A percentile compares a stretch with the other conserved stretches of the same genome.
These are phyloP conservation scores for Eimeria sp. DNA, from an alignment of 169 alveolate genomes.

Conservation along the genomic window DNA sequence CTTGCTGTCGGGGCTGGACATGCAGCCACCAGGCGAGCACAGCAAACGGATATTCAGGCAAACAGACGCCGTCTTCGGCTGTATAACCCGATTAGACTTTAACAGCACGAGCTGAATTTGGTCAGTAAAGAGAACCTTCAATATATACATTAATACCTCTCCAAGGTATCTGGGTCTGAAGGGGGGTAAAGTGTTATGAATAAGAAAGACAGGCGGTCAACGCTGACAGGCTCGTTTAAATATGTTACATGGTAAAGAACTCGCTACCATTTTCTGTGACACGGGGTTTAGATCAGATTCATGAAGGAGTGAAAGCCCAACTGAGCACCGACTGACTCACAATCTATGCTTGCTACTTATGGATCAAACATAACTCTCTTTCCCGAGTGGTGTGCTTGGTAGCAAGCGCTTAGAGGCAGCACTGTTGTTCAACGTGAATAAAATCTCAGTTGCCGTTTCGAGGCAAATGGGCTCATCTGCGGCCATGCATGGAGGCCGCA, in stretches of 20 bases:
- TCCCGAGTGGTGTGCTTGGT: not conserved
- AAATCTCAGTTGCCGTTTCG: not conserved
- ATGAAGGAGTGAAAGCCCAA: not conserved
- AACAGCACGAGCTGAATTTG: not conserved
- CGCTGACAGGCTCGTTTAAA: not conserved
- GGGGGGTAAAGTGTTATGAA: not conserved
- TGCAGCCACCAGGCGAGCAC: conserved; percentile 26
- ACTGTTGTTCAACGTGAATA: not conserved
- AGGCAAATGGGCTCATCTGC: no score
- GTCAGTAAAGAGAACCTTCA: not conserved
- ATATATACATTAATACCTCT: not conserved
- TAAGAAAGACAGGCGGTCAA: not conserved
- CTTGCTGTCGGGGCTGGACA: not conserved
- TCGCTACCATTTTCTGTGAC: not conserved
- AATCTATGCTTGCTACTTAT: not conserved
- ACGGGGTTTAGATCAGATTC: not conserved
- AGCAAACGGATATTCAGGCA: not conserved
- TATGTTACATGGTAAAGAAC: not conserved
- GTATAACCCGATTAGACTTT: not conserved
- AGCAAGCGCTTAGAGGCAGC: not conserved
- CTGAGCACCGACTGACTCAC: not conserved
- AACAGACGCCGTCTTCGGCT: not conserved
- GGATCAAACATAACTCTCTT: not conserved
- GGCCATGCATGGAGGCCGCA: not conserved
- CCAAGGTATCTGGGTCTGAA: not conserved